phyloP scores from a whole-genome alignment of 2,329 filamentous ascomycete species.

The Shiraia sp. region DNA sequence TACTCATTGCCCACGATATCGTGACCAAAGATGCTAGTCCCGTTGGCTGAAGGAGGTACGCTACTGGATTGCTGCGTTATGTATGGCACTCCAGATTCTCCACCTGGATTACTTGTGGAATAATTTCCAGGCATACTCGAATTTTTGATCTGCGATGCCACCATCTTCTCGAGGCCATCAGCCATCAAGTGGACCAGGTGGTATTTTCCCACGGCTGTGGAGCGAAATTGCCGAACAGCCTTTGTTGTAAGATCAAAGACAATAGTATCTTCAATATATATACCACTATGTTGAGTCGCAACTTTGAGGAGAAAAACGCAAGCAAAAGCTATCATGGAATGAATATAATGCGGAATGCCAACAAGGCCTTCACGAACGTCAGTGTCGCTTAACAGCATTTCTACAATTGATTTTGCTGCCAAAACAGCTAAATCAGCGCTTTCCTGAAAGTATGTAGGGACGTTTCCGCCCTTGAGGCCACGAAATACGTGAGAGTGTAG shows the following conservation, averaged over 20 bases:
- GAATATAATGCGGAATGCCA: conserved; percentile 57
- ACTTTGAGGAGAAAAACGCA: conserved; percentile 58
- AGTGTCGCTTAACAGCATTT: conserved; percentile 49
- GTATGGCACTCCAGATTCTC: no score
- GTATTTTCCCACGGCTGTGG: conserved; percentile 49
- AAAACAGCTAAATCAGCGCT: conserved; percentile 53
- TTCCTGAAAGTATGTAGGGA: conserved; percentile 54
- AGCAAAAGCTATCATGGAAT: conserved; percentile 59
- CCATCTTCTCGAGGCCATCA: conserved; percentile 51
- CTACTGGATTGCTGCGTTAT: neutral
- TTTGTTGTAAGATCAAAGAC: conserved; percentile 46
- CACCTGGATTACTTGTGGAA: no score
- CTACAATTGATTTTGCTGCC: conserved; percentile 51
- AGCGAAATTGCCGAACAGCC: conserved; percentile 48
- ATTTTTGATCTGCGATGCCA: conserved; percentile 16
- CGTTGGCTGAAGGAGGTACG: conserved; percentile 2
- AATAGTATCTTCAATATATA: conserved; percentile 44
- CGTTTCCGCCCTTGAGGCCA: conserved; percentile 52
- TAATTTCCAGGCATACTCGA: conserved; percentile 2
- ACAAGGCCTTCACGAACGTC: conserved; percentile 48
- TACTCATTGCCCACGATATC: conserved; percentile 1
- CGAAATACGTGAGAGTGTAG: conserved; percentile 56
- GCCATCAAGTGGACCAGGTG: conserved; percentile 55
- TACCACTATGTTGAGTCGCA: conserved; percentile 48
- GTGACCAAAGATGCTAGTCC: conserved; percentile 4